Conservation (phyloP, 208 protist species). For the Leishmania turanica region DNA sequence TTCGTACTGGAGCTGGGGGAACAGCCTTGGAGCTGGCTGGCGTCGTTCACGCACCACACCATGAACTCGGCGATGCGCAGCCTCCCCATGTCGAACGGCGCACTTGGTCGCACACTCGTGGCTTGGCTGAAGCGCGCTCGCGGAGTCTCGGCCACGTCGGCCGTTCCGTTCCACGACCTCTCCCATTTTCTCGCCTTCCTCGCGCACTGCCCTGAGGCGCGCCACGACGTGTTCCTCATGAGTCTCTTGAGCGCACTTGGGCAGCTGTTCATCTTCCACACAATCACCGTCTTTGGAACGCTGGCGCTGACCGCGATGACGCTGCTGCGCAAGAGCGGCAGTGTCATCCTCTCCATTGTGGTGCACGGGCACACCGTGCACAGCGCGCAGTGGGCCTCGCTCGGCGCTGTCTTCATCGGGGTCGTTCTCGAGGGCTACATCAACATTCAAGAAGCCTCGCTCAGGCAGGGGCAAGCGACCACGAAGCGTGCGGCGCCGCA, state of each 20-base stretch:
- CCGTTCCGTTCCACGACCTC: conserved; percentile 60
- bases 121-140: background rate
- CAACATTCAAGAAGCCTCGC: conserved; percentile 36
- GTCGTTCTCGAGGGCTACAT: conserved; percentile 60
- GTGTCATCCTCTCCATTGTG: conserved; percentile 78
- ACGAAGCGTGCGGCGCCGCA: background rate
- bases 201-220: conserved; percentile 46
- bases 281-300: conserved; percentile 78
- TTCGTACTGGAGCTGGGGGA: conserved; percentile 41
- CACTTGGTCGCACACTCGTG: background rate
- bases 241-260: conserved; percentile 69
- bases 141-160: background rate
- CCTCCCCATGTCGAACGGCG: background rate
- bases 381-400: conserved; percentile 52
- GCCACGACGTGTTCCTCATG: conserved; percentile 63
- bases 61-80: background rate
- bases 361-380: conserved; percentile 67
- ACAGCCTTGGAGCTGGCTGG: conserved; percentile 32
- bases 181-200: conserved; percentile 57
- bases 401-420: conserved; percentile 55
- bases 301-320: conserved; percentile 84
- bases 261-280: conserved; percentile 85
- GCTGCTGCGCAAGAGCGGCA: conserved; percentile 77
- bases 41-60: conserved; percentile 5
- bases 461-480: conserved; percentile 1